phyloP scores from a whole-genome alignment of 192 early-diverging fungal species.

The Ramicandelaber brevisporus region DNA sequence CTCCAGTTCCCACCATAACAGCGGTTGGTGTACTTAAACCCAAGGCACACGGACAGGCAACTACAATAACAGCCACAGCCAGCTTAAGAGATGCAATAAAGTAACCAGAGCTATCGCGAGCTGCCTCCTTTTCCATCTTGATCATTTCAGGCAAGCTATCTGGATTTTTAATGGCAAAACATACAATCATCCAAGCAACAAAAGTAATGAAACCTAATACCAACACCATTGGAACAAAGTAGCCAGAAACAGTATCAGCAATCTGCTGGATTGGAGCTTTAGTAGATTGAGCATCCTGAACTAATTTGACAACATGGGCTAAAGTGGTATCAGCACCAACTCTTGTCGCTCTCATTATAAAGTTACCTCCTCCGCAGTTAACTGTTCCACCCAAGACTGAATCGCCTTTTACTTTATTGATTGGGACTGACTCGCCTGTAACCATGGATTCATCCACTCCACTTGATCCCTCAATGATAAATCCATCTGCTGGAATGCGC shows the following conservation, averaged over 20 bases:
- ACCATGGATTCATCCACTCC: conserved; percentile 89
- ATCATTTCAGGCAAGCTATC: conserved; percentile 17
- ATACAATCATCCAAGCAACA: conserved; percentile 42
- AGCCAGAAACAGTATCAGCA: conserved; percentile 66
- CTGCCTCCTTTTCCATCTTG: conserved; percentile 13
- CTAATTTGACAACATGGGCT: conserved; percentile 74
- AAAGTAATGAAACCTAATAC: conserved; percentile 43
- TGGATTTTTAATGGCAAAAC: conserved; percentile 10
- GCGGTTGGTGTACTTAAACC: conserved; percentile 92
- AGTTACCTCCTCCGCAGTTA: conserved; percentile 65
- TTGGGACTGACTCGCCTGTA: conserved; percentile 72
- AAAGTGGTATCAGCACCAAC: conserved; percentile 81
- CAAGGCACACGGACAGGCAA: conserved; percentile 91
- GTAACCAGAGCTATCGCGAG: conserved; percentile 26
- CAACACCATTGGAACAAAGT: conserved; percentile 80
- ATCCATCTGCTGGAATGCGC: conserved; percentile 76
- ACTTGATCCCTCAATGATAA: conserved; percentile 40
- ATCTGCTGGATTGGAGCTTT: conserved; percentile 91
- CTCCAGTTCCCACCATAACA: conserved; percentile 95
- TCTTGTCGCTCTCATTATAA: conserved; percentile 58
- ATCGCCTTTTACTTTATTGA: conserved; percentile 34
- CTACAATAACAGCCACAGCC: conserved; percentile 84
- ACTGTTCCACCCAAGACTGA: conserved; percentile 83
- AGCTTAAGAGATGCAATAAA: conserved; percentile 63
- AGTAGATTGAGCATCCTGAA: conserved; percentile 76